Evolutionary conservation across 2,329 filamentous ascomycete species (phyloP).

Genomic region (Claviceps quebecensis): DNA sequence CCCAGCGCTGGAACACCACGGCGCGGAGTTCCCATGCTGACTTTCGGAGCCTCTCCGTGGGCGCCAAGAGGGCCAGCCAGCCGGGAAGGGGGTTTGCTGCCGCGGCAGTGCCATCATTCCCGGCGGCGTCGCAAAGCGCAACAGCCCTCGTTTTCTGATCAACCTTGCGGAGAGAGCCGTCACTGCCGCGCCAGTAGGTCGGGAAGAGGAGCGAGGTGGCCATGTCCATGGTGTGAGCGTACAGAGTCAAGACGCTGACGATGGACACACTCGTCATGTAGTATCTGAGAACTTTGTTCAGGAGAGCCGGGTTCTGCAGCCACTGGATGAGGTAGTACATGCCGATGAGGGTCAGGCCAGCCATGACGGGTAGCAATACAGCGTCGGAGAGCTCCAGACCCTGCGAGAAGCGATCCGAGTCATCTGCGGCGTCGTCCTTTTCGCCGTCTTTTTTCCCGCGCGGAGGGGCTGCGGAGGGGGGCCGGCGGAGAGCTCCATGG

Average conservation of each 20-base stretch:
- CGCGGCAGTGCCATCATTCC: slow-evolving; percentile 15
- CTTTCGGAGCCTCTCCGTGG: slow-evolving; percentile 12
- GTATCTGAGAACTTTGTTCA: slow-evolving; percentile 70
- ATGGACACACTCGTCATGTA: slow-evolving; percentile 75
- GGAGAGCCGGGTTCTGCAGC: slow-evolving; percentile 63
- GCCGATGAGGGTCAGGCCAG: slow-evolving; percentile 54
- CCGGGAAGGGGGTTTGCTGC: slow-evolving; percentile 18
- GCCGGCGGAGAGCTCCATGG: slow-evolving; percentile 72
- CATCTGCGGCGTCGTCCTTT: slow-evolving; percentile 29
- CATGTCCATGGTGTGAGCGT: slow-evolving; percentile 58
- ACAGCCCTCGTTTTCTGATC: slow-evolving; percentile 27
- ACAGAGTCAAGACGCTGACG: slow-evolving; percentile 58
- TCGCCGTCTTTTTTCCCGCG: slow-evolving; percentile 33
- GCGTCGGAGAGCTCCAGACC: slow-evolving; percentile 58
- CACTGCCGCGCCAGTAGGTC: slow-evolving; percentile 41
- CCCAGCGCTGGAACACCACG: slow-evolving; percentile 38
- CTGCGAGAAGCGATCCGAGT: slow-evolving; percentile 29
- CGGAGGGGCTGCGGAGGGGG: slow-evolving; percentile 57
- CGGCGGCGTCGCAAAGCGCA: slow-evolving; percentile 20
- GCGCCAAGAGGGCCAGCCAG: slow-evolving; percentile 20
- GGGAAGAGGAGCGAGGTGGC: slow-evolving; percentile 59
- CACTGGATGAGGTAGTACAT: slow-evolving; percentile 85
- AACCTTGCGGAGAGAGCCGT: slow-evolving; percentile 30
- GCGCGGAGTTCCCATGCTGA: slow-evolving; percentile 35
- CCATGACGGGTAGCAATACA: slow-evolving; percentile 69